Evolutionary conservation across 345 rosid genomes (phyloP), one percentile per base, ranked within the genome.

Genomic region (Melaleuca alternifolia): DNA sequence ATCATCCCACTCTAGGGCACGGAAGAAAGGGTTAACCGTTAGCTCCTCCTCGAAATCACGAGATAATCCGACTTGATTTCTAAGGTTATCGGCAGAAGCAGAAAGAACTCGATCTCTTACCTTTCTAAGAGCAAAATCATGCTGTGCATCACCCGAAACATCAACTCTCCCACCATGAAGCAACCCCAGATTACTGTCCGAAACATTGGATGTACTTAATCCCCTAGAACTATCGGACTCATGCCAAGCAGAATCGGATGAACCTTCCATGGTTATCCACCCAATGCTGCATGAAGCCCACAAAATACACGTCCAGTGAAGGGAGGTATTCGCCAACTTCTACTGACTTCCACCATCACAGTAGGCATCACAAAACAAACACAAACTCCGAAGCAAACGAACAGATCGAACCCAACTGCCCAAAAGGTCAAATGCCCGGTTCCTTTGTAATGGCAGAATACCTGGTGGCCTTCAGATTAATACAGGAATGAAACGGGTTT

Each of bases 261-360:
- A 93, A 90, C 96, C 94, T 88, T 96, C 96, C 99, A 97, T 97
- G 82, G 76, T 85, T 89, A 94, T 87, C 96, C 94, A 87, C 94
- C 90, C 85, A 90, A 54, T 62, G 90, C 88, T 84, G 92, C 92
- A 87, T 86, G 87, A 90, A 90, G 87, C 87, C 91, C 90, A 84
- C 87, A 87, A 86, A 65, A 84, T 6, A 88, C 88, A 88, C 90
- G 90, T 88, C 91, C 91, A 91, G 85, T 86, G 87, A 87, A 86
- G 23, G 87, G 87, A 93, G 85, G 87, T 89, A 88, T 62, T 88
- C 85, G 89, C 91, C 88, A n/a, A 85, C 91, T 91, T 88, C 91
- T 46, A 61, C 85, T 21, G 86, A 90, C 87, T 88, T 88, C 88
- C 89, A 90, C 90, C 90, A 59, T 84, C 83, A 89, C 88, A 95